Evolutionary conservation across 331 rosid genomes (phyloP).

Genomic region (Erythrophleum ivorense): DNA sequence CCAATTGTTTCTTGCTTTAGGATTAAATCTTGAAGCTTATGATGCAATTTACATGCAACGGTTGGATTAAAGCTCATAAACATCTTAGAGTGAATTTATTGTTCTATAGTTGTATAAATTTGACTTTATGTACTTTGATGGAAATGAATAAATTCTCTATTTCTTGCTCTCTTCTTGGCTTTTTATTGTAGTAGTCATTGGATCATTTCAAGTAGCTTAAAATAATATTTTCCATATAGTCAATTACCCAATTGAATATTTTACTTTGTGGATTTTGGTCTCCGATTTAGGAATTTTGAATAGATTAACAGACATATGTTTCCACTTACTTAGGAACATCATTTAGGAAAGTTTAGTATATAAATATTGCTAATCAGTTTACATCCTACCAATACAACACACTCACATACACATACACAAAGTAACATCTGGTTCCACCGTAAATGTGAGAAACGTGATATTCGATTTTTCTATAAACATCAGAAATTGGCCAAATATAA

Average conservation of each 20-base stretch:
- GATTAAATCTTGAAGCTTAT: conserved; percentile 82
- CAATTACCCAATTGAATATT: background rate
- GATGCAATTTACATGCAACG: conserved; percentile 84
- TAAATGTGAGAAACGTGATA: no score
- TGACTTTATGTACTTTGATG: conserved; percentile 68
- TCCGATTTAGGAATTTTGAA: no score
- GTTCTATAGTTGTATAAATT: conserved; percentile 71
- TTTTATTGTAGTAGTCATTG: conserved; percentile 4
- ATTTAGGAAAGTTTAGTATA: no score
- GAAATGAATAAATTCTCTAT: conserved; percentile 49
- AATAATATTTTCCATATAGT: background rate
- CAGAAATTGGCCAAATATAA: no score
- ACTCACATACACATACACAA: no score
- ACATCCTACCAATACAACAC: no score
- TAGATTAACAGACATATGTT: no score
- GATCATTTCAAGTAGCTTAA: background rate
- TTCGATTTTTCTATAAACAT: no score
- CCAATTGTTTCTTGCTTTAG: conserved; percentile 88
- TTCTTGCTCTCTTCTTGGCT: background rate
- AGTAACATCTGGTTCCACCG: no score
- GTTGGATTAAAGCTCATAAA: conserved; percentile 69
- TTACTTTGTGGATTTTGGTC: no score
- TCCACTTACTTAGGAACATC: no score
- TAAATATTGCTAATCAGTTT: no score
- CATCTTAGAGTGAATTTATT: conserved; percentile 43